Base-by-base conservation (phyloP, 2,329 filamentous ascomycete species). In the Colletotrichum spaethianum region DNA sequence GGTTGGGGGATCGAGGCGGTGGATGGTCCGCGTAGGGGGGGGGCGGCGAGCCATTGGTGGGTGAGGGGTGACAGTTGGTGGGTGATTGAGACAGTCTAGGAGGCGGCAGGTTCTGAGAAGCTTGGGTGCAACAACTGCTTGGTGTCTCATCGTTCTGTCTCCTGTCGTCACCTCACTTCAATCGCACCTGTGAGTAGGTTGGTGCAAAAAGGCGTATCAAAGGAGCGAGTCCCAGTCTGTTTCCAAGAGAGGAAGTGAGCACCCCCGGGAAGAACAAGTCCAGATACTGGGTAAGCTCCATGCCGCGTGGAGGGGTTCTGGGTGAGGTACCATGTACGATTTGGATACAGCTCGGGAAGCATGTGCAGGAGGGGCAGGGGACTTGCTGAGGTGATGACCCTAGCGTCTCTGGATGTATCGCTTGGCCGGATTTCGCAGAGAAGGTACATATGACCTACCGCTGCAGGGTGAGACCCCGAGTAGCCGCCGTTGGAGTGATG, bases 361-460 rank as follows among this genome's bases (percentile, higher is more conserved):
- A 73, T 72, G 67, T 73, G 70, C 70, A 61, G 67, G 67, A 67
- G 67, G 67, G 70, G 62, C 67, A 57, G 46, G 33, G 26, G 56
- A 73, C 70, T 66, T 73, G n/a, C 42, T 23, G 33, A 23, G 55
- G 40, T 18, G 16, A 33, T 67, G 67, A 67, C 42, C 55, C 53
- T 46, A 53, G 65, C 69, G 53, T 26, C n/a, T 4, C 9, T 11
- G 14, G 20, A 69, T 63, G 70, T 72, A 70, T 11, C 28, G n/a
- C 20, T 9, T 2, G 16, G 3, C 16, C 60, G 3, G 20, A 3
- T 2, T 68, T 9, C 1, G 31, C n/a, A 0, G 7, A 9, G 2
- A 14, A 20, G 64, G 36, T 69, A 72, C 69, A 69, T 28, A 26
- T 63, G 57, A 63, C 53, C 31, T 3, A 8, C 1, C 53, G 64